phyloP scores from a whole-genome alignment of 345 rosid species.

The Hibiscus tridactylites region DNA sequence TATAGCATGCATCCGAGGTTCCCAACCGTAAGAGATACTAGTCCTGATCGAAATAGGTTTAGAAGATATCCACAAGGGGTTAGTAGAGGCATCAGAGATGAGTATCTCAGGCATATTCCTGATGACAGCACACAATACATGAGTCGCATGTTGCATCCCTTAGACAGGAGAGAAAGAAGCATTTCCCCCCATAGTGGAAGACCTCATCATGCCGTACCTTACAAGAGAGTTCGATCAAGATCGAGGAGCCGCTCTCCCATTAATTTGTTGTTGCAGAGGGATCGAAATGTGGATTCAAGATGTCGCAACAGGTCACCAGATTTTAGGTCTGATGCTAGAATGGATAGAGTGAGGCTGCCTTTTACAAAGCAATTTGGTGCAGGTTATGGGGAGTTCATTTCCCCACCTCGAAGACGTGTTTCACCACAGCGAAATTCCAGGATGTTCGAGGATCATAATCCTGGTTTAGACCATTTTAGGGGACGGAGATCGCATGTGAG shows the following conservation, averaged over 20 bases:
- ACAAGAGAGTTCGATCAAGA: slow-evolving; percentile 31
- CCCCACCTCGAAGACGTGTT: slow-evolving; percentile 27
- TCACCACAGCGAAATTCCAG: slow-evolving; percentile 25
- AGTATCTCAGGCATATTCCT: slow-evolving; percentile 21
- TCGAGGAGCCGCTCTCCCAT: slow-evolving; percentile 42
- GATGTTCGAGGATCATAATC: slow-evolving; percentile 32
- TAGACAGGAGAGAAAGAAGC: slow-evolving; percentile 39
- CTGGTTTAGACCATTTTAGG: slow-evolving; percentile 24
- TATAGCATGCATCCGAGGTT: slow-evolving; percentile 16
- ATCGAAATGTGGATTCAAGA: slow-evolving; percentile 27
- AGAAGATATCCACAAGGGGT: slow-evolving; percentile 25
- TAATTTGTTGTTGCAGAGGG: slow-evolving; percentile 22
- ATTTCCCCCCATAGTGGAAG: slow-evolving; percentile 32
- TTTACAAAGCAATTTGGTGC: slow-evolving; percentile 31
- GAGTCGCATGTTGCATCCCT: slow-evolving; percentile 22
- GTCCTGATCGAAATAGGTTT: slow-evolving; percentile 30
- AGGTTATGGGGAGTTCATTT: slow-evolving; percentile 28
- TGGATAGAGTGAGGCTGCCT: slow-evolving; percentile 32
- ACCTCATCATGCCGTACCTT: slow-evolving; percentile 19
- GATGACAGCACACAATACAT: slow-evolving; percentile 24
- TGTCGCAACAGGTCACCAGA: slow-evolving; percentile 36
- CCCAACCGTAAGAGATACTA: slow-evolving; percentile 20
- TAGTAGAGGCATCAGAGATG: slow-evolving; percentile 25
- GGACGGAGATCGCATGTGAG: slow-evolving; percentile 34
- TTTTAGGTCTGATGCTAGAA: slow-evolving; percentile 26